Base-by-base conservation (phyloP, 768 basidiomycete species). In the Agaricus sinodeliciosus region DNA sequence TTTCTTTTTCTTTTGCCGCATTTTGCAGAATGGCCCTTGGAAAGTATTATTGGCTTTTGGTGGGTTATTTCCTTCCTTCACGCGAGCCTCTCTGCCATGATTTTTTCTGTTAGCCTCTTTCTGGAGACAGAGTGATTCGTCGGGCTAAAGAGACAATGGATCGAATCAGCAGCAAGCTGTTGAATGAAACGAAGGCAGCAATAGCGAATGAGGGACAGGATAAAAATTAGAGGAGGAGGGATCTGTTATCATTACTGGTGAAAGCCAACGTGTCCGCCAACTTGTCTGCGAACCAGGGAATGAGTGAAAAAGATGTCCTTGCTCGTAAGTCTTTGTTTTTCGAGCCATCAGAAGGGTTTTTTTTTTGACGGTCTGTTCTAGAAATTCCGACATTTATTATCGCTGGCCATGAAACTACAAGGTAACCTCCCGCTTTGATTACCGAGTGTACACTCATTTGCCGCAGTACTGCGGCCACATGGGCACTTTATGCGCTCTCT, bases 191-290 rank as follows among this genome's bases (percentile, higher is more conserved):
- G 58, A 84, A 82, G 60, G 62, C 62, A n/a, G 65, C 63, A 11
- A 25, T 60, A 51, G 61, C 57, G 3, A 64, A 61, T 40, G 68
- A 70, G 9, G 55, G 62, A 2, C 66, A 64, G 19, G 67, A 68
- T 31, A 60, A 61, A 4, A 52, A 60, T 3, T 57, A 63, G 51
- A 60, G 59, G 62, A 71, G 67, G 66, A 74, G 79, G 13, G 85
- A 87, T 67, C 60, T 88, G 3, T 68, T 87, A 3, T 81, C 79
- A 0, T 60, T 85, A 26, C 69, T 87, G 3, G 68, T 87, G 42
- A 73, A 73, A 53, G 84, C 85, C 3, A 88, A 87, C 62, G 76
- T 82, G 68, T 76, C 80, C 0, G 76, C 74, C 0, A 81, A 87
- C 59, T 57, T 84, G 4, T 75, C 78, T 0, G 75, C 76, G 4